Percentiles rank a stretch among this genome's conserved stretches.
Conservation (phyloP, 2,329 filamentous ascomycete species). For the Penicillium polonicum region DNA sequence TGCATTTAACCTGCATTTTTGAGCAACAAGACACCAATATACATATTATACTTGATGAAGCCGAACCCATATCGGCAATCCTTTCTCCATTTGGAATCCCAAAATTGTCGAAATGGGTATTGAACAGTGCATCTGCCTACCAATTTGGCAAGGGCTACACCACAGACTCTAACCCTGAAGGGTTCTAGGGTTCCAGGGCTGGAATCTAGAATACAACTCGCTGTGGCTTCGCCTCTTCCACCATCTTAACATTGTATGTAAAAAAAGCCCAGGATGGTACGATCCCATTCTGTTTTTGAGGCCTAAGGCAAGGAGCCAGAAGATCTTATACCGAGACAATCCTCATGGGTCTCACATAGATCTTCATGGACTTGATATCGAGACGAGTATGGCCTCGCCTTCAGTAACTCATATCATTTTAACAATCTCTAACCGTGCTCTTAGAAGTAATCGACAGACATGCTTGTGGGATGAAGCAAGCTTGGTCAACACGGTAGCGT, state of each 20-base stretch:
- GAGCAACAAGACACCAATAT: neutral
- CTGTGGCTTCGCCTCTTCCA: neutral
- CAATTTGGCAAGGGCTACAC: neutral
- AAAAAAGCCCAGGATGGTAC: neutral
- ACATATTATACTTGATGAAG: neutral
- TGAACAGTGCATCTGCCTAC: neutral
- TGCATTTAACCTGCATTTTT: neutral
- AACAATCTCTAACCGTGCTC: neutral
- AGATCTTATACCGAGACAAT: neutral
- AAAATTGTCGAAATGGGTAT: neutral
- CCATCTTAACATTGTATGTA: neutral
- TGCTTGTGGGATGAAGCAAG: neutral
- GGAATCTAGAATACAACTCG: neutral
- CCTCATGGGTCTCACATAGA: neutral
- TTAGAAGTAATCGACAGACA: neutral
- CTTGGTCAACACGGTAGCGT: neutral
- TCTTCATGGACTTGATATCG: neutral
- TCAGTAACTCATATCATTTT: neutral
- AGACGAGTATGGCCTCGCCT: neutral
- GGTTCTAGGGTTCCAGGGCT: no score
- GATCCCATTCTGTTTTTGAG: neutral
- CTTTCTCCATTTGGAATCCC: neutral
- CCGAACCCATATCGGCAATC: neutral
- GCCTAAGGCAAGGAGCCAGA: neutral
- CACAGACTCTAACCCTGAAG: no score